These are phyloP conservation scores for Artemisia annua DNA, from an alignment of 129 eudicot species.

Conservation along the genomic window DNA sequence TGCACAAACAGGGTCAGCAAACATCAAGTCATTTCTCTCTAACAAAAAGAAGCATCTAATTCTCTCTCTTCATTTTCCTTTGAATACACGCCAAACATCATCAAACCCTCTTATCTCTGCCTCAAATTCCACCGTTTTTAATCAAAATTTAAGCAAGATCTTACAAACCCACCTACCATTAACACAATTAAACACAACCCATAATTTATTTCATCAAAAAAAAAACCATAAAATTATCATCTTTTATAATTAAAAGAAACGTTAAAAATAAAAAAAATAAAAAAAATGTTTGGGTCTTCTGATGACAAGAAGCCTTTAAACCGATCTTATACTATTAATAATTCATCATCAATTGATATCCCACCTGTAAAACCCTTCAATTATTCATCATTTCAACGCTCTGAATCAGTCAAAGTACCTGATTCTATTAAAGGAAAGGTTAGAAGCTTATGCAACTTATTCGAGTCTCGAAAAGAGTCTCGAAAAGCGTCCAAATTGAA, in stretches of 20 bases:
- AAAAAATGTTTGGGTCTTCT: constrained; percentile 31
- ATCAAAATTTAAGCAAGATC: constrained; percentile 14
- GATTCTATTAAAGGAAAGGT: constrained; percentile 70
- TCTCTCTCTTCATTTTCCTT: constrained; percentile 25
- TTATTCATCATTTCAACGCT: constrained; percentile 45
- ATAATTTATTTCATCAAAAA: not conserved
- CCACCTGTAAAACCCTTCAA: constrained; percentile 45
- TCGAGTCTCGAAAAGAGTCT: constrained; percentile 50
- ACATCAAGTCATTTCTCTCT: not conserved
- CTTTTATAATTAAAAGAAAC: constrained; percentile 1
- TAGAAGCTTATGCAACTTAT: constrained; percentile 51
- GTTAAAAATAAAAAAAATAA: not conserved
- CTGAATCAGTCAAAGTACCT: constrained; percentile 45
- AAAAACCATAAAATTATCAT: not conserved
- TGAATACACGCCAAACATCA: constrained; percentile 38
- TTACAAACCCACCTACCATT: constrained; percentile 9
- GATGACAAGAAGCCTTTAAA: constrained; percentile 35
- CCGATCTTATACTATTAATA: constrained; percentile 62
- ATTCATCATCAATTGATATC: constrained; percentile 36
- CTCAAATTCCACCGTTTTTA: constrained; percentile 31
- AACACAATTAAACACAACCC: constrained; percentile 19
- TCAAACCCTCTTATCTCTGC: constrained; percentile 17
- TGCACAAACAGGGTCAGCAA: constrained; percentile 11
- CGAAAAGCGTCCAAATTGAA: constrained; percentile 26
- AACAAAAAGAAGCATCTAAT: constrained; percentile 19